Conservation (phyloP, 2,329 filamentous ascomycete genomes). For the Aspergillus luchuensis region DNA sequence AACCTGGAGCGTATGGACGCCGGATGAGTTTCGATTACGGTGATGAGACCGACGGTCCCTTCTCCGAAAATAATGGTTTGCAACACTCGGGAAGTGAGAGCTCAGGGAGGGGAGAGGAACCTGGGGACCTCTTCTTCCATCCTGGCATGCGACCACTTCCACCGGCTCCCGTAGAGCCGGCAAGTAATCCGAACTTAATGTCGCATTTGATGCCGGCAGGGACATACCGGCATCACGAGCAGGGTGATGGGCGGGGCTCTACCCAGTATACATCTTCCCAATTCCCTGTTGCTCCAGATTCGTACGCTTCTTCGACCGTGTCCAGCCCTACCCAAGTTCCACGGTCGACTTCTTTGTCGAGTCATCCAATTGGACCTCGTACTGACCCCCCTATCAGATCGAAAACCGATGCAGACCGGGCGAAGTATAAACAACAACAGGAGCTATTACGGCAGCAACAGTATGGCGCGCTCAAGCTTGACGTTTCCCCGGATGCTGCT, state of each 20-base stretch:
- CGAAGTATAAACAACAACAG: constrained; percentile 55
- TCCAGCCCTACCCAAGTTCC: constrained; percentile 55
- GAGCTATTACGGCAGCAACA: constrained; percentile 56
- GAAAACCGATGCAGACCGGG: constrained; percentile 84
- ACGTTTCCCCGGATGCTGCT: constrained; percentile 50
- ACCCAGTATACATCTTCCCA: constrained; percentile 42
- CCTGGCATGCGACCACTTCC: constrained; percentile 72
- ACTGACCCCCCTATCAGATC: constrained; percentile 83
- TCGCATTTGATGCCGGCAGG: constrained; percentile 56
- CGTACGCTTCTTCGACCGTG: constrained; percentile 50
- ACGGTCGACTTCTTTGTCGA: constrained; percentile 79
- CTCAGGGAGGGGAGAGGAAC: constrained; percentile 71
- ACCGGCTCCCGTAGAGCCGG: constrained; percentile 62
- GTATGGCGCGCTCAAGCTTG: constrained; percentile 45
- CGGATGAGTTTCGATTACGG: constrained; percentile 90
- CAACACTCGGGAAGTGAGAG: constrained; percentile 62
- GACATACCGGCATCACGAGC: constrained; percentile 59
- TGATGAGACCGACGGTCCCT: constrained; percentile 73
- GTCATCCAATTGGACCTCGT: constrained; percentile 76
- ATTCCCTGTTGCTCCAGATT: constrained; percentile 51
- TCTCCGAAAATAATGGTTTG: constrained; percentile 53
- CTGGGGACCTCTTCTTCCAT: constrained; percentile 91
- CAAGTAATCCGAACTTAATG: constrained; percentile 47
- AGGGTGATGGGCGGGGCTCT: constrained; percentile 41
- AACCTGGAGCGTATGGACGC: constrained; percentile 65